These are phyloP conservation scores for Arthrinium phaeospermum DNA, from an alignment of 2,329 filamentous ascomycete genomes.

Conservation along the genomic window DNA sequence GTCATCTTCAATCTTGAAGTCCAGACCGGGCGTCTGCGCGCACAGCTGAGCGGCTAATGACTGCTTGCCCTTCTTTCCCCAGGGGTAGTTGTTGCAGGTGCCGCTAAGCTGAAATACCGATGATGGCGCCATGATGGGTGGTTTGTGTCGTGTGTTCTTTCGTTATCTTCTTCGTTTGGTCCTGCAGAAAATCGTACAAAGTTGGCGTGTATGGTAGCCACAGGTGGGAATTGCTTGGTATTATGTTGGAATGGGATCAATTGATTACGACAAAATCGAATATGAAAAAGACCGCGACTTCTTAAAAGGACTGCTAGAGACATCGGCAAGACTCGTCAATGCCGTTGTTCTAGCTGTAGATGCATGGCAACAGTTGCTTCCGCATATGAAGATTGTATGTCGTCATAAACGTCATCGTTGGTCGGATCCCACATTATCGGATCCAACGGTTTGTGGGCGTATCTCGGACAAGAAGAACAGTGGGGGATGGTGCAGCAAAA, in stretches of 20 bases:
- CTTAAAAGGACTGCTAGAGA: neutral
- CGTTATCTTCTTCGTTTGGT: neutral
- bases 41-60: slow-evolving; percentile 72
- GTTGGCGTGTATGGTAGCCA: neutral
- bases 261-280: neutral
- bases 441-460: slow-evolving; percentile 6
- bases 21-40: slow-evolving; percentile 65
- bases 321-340: neutral
- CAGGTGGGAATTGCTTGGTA: neutral
- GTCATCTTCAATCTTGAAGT: slow-evolving; percentile 68
- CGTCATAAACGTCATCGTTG: slow-evolving; percentile 19
- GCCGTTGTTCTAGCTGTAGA: neutral
- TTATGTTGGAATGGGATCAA: neutral
- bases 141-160: neutral
- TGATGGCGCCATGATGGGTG: slow-evolving; percentile 29
- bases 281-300: neutral
- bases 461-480: slow-evolving; percentile 10
- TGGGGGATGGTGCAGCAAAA: neutral
- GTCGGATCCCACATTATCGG: slow-evolving; percentile 3
- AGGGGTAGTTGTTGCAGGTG: slow-evolving; percentile 66
- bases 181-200: neutral
- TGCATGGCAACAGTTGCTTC: neutral
- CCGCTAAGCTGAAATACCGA: slow-evolving; percentile 52
- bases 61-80: slow-evolving; percentile 71
- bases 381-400: neutral